These are phyloP conservation scores for Populus pruinosa DNA, from an alignment of 345 rosid species.

Conservation along the genomic window DNA sequence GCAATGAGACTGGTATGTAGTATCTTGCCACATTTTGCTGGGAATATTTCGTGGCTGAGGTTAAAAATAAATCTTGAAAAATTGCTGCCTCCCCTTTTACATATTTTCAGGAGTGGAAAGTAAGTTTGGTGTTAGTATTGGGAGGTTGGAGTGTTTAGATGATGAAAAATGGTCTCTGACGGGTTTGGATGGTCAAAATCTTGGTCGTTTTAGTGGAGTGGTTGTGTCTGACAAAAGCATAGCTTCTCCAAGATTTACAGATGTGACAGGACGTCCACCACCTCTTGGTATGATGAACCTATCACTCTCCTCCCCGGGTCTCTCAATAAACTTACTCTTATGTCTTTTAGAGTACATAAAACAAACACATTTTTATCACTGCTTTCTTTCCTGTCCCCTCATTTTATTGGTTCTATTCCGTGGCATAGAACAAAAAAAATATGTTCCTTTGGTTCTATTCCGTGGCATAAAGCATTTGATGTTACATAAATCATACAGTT, in stretches of 20 bases:
- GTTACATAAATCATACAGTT: background rate
- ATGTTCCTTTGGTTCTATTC: background rate
- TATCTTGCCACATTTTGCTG: background rate
- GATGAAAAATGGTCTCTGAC: slow-evolving; percentile 57
- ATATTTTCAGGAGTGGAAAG: slow-evolving; percentile 56
- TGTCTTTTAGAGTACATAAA: too few species aligned
- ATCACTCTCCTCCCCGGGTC: background rate
- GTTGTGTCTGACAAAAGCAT: slow-evolving; percentile 70
- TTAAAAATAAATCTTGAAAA: background rate
- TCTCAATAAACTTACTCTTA: background rate
- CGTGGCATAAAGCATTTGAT: background rate
- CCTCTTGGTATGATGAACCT: slow-evolving; percentile 52
- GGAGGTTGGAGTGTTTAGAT: slow-evolving; percentile 67
- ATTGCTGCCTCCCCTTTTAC: slow-evolving; percentile 9
- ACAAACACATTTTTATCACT: too few species aligned
- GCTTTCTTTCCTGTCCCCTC: too few species aligned
- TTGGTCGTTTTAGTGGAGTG: slow-evolving; percentile 62
- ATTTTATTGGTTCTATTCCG: background rate
- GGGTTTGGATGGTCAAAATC: slow-evolving; percentile 52
- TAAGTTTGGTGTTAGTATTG: slow-evolving; percentile 60
- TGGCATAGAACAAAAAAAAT: background rate
- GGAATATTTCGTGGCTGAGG: background rate
- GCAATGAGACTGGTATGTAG: slow-evolving; percentile 54
- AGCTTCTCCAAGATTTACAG: slow-evolving; percentile 59
- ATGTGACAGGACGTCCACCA: slow-evolving; percentile 50